phyloP scores from a whole-genome alignment of 2,329 filamentous ascomycete genomes.

The Hypoxylon sp. region DNA sequence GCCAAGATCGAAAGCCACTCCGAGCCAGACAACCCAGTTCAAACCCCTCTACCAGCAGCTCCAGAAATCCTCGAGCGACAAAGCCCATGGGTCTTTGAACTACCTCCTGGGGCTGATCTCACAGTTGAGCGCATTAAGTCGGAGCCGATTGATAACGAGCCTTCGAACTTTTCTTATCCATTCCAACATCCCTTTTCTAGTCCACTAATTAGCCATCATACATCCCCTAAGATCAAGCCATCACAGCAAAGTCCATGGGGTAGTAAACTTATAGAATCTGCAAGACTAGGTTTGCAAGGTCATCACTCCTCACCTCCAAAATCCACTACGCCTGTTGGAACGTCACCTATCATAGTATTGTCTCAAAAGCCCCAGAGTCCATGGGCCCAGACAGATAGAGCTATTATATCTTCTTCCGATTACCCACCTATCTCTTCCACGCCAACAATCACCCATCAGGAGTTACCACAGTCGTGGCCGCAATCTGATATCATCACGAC shows the following conservation, averaged over 20 bases:
- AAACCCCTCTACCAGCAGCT: neutral
- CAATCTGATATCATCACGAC: neutral
- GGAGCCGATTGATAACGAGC: conserved; percentile 20
- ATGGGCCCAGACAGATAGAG: conserved; percentile 3
- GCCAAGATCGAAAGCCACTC: conserved; percentile 10
- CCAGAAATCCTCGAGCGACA: conserved; percentile 26
- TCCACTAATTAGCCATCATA: conserved; percentile 19
- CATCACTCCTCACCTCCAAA: neutral
- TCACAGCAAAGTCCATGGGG: conserved; percentile 47
- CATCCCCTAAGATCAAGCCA: conserved; percentile 30
- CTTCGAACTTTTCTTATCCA: conserved; percentile 8
- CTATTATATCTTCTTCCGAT: conserved; percentile 2
- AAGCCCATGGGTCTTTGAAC: conserved; percentile 42
- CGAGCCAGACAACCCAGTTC: conserved; percentile 1
- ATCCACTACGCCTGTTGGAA: neutral
- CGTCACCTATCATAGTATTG: neutral
- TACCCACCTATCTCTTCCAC: neutral
- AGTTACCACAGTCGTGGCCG: neutral
- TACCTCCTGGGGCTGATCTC: conserved; percentile 10
- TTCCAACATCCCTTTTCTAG: conserved; percentile 5
- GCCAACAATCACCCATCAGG: neutral
- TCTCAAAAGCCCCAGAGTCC: conserved; percentile 11
- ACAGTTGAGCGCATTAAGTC: conserved; percentile 26
- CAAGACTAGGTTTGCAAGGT: conserved; percentile 1
- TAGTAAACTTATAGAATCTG: conserved; percentile 16